Conservation (phyloP, 768 basidiomycete genomes). For the Kwoniella mangroviensis region DNA sequence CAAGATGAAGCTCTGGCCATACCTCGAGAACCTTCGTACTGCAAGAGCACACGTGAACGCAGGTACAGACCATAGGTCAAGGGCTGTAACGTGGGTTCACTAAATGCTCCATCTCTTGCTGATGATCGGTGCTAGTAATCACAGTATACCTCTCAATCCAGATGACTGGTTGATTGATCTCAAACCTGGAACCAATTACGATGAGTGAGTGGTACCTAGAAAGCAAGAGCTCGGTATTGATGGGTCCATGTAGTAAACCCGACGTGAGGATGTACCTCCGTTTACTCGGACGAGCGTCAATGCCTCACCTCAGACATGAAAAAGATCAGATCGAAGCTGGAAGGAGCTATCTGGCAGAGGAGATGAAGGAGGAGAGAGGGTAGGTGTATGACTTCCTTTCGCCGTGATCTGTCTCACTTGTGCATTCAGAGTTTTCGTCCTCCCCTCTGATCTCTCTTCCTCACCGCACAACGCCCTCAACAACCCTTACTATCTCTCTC, state of each 20-base stretch:
- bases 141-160: slow-evolving; percentile 18
- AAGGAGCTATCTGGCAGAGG: slow-evolving; percentile 14
- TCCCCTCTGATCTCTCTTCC: slow-evolving; percentile 10
- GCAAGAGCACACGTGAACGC: slow-evolving; percentile 20
- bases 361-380: slow-evolving; percentile 19
- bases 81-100: slow-evolving; percentile 1
- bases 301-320: slow-evolving; percentile 4
- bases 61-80: slow-evolving; percentile 6
- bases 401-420: neutral
- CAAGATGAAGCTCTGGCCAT: slow-evolving; percentile 16
- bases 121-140: neutral
- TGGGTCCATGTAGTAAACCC: slow-evolving; percentile 3
- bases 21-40: slow-evolving; percentile 9
- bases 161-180: slow-evolving; percentile 22
- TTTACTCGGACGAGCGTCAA: slow-evolving; percentile 4
- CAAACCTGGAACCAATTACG: slow-evolving; percentile 9
- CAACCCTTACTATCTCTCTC: slow-evolving; percentile 18
- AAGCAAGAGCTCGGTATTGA: neutral
- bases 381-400: neutral
- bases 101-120: neutral
- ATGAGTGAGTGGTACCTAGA: slow-evolving; percentile 10
- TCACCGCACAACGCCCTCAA: slow-evolving; percentile 18
- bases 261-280: slow-evolving; percentile 19
- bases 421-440: slow-evolving; percentile 12
- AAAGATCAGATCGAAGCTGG: slow-evolving; percentile 15